Conservation (phyloP, 108 stramenopile species). For the Fistulifera solaris region DNA sequence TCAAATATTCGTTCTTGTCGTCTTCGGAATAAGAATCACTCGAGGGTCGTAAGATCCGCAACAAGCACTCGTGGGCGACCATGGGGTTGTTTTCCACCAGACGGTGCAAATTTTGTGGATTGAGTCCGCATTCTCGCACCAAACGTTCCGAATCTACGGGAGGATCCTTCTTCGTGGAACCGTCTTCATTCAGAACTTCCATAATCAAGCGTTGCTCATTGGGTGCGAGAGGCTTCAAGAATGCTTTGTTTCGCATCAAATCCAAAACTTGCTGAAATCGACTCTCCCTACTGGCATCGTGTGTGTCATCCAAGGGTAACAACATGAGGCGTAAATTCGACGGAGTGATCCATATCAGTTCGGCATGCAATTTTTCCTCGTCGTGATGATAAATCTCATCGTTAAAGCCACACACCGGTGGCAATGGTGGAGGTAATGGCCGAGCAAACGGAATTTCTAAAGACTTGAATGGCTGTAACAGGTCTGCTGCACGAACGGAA, state of each 20-base stretch:
- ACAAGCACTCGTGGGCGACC: slow-evolving; percentile 86
- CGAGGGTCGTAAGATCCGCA: slow-evolving; percentile 48
- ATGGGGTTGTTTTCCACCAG: slow-evolving; percentile 96
- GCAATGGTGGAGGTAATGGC: slow-evolving; percentile 37
- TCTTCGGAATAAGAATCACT: slow-evolving; percentile 13
- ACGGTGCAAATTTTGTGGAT: slow-evolving; percentile 81
- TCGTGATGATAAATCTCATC: too few relatives aligned
- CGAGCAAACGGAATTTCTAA: slow-evolving; percentile 34
- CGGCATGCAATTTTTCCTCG: slow-evolving; percentile 58
- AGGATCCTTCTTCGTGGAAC: slow-evolving; percentile 1
- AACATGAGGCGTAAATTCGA: slow-evolving; percentile 53
- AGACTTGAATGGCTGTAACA: slow-evolving; percentile 18
- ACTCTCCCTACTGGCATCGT: slow-evolving; percentile 15
- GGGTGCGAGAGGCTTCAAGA: slow-evolving; percentile 47
- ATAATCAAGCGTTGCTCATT: slow-evolving; percentile 51
- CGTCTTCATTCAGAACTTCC: slow-evolving; percentile 30
- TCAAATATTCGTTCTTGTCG: slow-evolving; percentile 74
- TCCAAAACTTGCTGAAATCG: slow-evolving; percentile 40
- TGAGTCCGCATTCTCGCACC: slow-evolving; percentile 68
- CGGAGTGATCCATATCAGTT: slow-evolving; percentile 70
- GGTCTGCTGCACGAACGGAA: slow-evolving; percentile 5
- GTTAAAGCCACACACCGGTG: slow-evolving; percentile 24
- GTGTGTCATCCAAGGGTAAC: slow-evolving; percentile 27
- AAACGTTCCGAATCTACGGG: slow-evolving; percentile 23
- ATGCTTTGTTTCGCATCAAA: slow-evolving; percentile 50